Evolutionary conservation across 2,329 filamentous ascomycete species (phyloP), one percentile per base, ranked within the genome.

Genomic region (Talaromyces sp.): DNA sequence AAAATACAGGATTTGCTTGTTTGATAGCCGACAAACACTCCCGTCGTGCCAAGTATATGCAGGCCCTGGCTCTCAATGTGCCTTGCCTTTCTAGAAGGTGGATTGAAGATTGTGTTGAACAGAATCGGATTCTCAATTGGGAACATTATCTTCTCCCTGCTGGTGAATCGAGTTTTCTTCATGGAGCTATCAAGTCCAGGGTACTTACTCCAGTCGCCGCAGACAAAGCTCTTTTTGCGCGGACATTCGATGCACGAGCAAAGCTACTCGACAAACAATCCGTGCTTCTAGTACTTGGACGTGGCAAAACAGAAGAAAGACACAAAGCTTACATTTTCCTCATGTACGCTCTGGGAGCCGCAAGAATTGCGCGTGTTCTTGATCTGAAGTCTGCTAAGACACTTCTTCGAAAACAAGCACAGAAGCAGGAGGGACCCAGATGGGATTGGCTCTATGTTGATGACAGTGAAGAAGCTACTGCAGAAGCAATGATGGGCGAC

Each of bases 41-140:
- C 7, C 88, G 94, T 56, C 93, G 92, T 68, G 86, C 88, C 59
- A 99, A 98, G 75, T 97, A 95, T 76, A 91, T 98, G 83, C 93
- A 98, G 78, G 95, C 95, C 0, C 85, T 99, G 2, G 93, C 95
- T 0, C 85, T 99, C 0, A 92, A 92, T 0, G 79, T 99, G 0
- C 95, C 95, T 0, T 97, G 93, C 72, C 82, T 99, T 1, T 90
- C 92, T 6, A 85, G 88, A 6, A 88, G 89, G 63, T 99, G 95
- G 94, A 81, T 96, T 57, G 83, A 86, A 31, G 85, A 90, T 59
- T 97, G 91, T 67, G 76, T 94, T 3, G 76, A 82, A 0, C 85
- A 86, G 37, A 81, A 82, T 6, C 74, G 78, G 8, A 77, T 94
- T 0, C 78, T 96, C 0, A 85, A 90, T 60, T 97, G 93, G 90